Conservation (phyloP, 768 basidiomycete species). For the Tubosaeta sp. region DNA sequence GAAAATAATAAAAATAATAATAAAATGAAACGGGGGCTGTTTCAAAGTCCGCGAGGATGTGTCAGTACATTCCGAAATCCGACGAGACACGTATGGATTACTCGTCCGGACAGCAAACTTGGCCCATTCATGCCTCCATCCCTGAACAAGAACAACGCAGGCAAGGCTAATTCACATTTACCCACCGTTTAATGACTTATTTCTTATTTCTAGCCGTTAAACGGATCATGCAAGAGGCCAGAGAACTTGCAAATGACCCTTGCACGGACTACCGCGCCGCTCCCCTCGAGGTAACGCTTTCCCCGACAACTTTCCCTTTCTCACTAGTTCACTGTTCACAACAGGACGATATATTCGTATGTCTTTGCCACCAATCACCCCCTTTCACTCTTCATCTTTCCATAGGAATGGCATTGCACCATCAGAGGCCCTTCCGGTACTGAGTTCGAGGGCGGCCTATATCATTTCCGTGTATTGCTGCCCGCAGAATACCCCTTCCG, state of each 20-base stretch:
- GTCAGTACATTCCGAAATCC: conserved; percentile 14
- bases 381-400: conserved; percentile 19
- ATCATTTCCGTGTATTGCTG: conserved; percentile 87
- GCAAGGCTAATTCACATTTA: conserved; percentile 35
- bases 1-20: not conserved
- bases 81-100: not conserved
- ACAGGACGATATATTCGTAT: conserved; percentile 86
- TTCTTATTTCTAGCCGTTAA: conserved; percentile 66
- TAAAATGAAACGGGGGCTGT: not conserved
- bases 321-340: conserved; percentile 8
- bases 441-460: conserved; percentile 93
- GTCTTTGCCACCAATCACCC: conserved; percentile 21
- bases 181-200: not conserved
- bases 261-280: conserved; percentile 82
- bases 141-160: conserved; percentile 90
- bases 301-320: not conserved
- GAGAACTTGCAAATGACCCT: conserved; percentile 81
- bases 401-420: conserved; percentile 94
- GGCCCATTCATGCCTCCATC: conserved; percentile 16
- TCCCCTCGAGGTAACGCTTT: conserved; percentile 61
- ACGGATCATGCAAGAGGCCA: conserved; percentile 94
- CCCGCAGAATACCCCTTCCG: conserved; percentile 96
- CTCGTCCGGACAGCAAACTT: not conserved
- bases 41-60: not conserved
- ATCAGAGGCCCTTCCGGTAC: conserved; percentile 82